Percentiles rank a stretch among this genome's conserved stretches.
phyloP scores from a whole-genome alignment of 2,329 filamentous ascomycete genomes.

The Apiospora pterosperma region DNA sequence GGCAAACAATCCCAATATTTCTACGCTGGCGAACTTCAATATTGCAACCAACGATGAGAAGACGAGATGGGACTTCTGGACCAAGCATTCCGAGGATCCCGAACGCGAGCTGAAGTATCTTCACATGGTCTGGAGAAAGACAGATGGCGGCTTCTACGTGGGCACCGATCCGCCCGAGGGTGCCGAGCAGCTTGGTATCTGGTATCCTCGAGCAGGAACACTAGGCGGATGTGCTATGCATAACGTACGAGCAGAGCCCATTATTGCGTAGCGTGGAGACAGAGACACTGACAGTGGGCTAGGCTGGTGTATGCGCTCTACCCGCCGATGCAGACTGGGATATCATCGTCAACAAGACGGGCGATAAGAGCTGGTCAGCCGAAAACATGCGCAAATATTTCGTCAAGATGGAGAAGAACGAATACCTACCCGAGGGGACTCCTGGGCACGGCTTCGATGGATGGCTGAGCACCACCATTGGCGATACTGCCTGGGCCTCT shows the following conservation, averaged over 20 bases:
- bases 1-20: conserved; percentile 27
- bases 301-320: conserved; percentile 22
- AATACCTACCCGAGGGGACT: conserved; percentile 20
- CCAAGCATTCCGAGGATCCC: conserved; percentile 52
- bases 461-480: conserved; percentile 25
- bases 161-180: conserved; percentile 28
- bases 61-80: conserved; percentile 53
- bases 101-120: conserved; percentile 41
- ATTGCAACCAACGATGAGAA: conserved; percentile 36
- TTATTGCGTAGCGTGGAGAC: conserved; percentile 8
- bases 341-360: conserved; percentile 24
- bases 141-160: conserved; percentile 28
- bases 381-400: conserved; percentile 23
- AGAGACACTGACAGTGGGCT: neutral
- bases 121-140: conserved; percentile 25
- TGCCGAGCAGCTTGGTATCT: conserved; percentile 27
- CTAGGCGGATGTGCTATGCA: conserved; percentile 32
- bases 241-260: conserved; percentile 10
- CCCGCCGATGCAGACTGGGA: conserved; percentile 28
- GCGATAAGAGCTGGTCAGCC: conserved; percentile 24
- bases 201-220: conserved; percentile 31
- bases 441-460: conserved; percentile 25
- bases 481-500: conserved; percentile 19
- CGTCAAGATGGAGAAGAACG: conserved; percentile 24
- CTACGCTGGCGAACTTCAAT: conserved; percentile 31